Percentiles rank a stretch among this genome's conserved stretches.
Conservation (phyloP, 1,284 basidiomycete genomes). For the Ceratobasidium sp. region DNA sequence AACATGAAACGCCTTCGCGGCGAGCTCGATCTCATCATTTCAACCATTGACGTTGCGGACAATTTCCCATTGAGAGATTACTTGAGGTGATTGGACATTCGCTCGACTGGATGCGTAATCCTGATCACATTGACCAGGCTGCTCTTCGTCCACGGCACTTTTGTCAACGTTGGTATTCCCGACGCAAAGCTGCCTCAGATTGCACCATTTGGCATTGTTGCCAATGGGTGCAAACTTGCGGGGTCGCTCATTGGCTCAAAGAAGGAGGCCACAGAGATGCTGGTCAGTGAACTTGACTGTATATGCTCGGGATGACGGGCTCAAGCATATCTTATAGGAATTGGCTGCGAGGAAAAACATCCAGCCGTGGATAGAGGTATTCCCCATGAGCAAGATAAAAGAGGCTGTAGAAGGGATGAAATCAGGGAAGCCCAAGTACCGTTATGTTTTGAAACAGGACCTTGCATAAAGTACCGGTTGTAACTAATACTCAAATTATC, state of each 20-base stretch:
- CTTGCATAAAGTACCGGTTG: slow-evolving; percentile 31
- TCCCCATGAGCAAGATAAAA: slow-evolving; percentile 43
- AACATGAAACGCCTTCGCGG: slow-evolving; percentile 56
- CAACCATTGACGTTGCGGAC: slow-evolving; percentile 52
- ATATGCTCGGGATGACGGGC: too few relatives aligned
- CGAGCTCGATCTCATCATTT: slow-evolving; percentile 69
- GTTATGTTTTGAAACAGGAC: slow-evolving; percentile 57
- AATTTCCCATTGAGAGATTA: slow-evolving; percentile 51
- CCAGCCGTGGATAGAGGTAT: slow-evolving; percentile 20
- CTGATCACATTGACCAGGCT: slow-evolving; percentile 45
- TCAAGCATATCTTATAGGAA: slow-evolving; percentile 45
- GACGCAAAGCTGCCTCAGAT: slow-evolving; percentile 55
- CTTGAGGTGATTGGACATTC: slow-evolving; percentile 43
- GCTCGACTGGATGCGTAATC: neutral
- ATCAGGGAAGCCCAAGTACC: slow-evolving; percentile 61
- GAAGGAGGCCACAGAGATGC: slow-evolving; percentile 67
- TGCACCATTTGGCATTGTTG: slow-evolving; percentile 50
- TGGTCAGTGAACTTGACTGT: slow-evolving; percentile 44
- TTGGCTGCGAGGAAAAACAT: slow-evolving; percentile 41
- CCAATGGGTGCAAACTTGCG: slow-evolving; percentile 51
- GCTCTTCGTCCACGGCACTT: slow-evolving; percentile 60
- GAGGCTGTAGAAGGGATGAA: slow-evolving; percentile 62
- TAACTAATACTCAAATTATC: neutral
- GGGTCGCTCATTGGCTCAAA: slow-evolving; percentile 65
- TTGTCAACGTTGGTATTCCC: slow-evolving; percentile 64